Evolutionary conservation across 2,329 filamentous ascomycete species (phyloP).

Genomic region (Phyllosticta paracitricarpa): DNA sequence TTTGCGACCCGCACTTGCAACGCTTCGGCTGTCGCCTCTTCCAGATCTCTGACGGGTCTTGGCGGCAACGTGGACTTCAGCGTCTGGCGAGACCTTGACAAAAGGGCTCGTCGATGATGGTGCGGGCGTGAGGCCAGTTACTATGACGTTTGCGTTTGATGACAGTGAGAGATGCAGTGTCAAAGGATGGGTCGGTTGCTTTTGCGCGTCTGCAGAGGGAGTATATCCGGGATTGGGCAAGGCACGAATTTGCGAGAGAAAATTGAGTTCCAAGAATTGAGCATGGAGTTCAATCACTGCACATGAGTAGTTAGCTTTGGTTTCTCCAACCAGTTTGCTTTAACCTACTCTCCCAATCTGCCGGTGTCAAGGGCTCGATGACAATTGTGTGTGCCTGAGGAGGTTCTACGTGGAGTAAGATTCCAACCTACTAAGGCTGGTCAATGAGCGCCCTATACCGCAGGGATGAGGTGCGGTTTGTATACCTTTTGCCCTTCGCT

Average conservation of each 20-base stretch:
- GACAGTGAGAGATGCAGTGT: constrained; percentile 91
- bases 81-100: constrained; percentile 85
- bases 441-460: constrained; percentile 3
- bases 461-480: neutral
- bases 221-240: constrained; percentile 73
- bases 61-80: constrained; percentile 93
- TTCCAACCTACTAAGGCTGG: constrained; percentile 38
- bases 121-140: constrained; percentile 72
- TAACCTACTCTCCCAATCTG: constrained; percentile 82
- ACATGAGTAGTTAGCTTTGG: neutral
- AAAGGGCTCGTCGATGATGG: constrained; percentile 62
- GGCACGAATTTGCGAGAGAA: constrained; percentile 84
- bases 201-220: constrained; percentile 35
- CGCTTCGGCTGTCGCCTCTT: constrained; percentile 59
- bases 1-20: constrained; percentile 67
- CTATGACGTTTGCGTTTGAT: constrained; percentile 82
- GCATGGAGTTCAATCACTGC: constrained; percentile 88
- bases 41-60: constrained; percentile 69
- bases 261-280: constrained; percentile 87
- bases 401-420: constrained; percentile 75
- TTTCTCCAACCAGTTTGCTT: neutral
- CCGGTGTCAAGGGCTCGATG: constrained; percentile 88
- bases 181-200: constrained; percentile 60
- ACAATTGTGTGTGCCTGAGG: constrained; percentile 88
- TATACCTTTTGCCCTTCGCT: constrained; percentile 68